Percentiles rank a stretch among this genome's conserved stretches.
Conservation (phyloP, 768 basidiomycete species). For the Tubosaeta brunneosetosa region DNA sequence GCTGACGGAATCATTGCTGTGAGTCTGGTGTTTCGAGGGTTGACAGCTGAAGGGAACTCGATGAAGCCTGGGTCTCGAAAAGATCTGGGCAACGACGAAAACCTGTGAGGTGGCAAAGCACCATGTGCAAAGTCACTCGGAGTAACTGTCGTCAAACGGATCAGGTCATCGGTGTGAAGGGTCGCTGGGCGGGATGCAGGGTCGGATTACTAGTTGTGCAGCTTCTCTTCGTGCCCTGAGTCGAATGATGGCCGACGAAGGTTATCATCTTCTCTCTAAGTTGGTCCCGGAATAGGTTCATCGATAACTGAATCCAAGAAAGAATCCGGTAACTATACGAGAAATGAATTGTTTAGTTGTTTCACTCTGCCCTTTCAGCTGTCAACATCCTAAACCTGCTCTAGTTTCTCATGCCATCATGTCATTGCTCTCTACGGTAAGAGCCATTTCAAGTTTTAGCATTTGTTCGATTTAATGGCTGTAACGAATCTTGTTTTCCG, state of each 20-base stretch:
- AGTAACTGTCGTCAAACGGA: background rate
- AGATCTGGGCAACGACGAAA: background rate
- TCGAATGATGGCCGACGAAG: constrained; percentile 19
- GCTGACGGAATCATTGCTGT: background rate
- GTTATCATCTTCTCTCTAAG: constrained; percentile 23
- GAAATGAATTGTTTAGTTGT: constrained; percentile 10
- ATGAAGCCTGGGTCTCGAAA: background rate
- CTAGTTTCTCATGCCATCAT: constrained; percentile 16
- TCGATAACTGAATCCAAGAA: constrained; percentile 11
- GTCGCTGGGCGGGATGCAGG: background rate
- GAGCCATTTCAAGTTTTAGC: constrained; percentile 1
- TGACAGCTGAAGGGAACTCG: background rate
- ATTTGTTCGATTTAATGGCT: constrained; percentile 8
- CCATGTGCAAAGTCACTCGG: background rate
- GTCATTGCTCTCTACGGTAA: background rate
- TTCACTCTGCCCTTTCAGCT: constrained; percentile 15
- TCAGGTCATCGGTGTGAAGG: background rate
- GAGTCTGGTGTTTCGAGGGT: background rate
- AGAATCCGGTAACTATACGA: constrained; percentile 10
- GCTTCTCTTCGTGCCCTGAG: constrained; percentile 15
- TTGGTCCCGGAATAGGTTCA: constrained; percentile 4
- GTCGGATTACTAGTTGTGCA: background rate
- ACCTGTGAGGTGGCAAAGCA: no score
- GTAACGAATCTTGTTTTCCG: constrained; percentile 15
- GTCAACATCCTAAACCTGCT: constrained; percentile 6